phyloP scores from a whole-genome alignment of 352 stramenopile species.

The Pythium aquatile region DNA sequence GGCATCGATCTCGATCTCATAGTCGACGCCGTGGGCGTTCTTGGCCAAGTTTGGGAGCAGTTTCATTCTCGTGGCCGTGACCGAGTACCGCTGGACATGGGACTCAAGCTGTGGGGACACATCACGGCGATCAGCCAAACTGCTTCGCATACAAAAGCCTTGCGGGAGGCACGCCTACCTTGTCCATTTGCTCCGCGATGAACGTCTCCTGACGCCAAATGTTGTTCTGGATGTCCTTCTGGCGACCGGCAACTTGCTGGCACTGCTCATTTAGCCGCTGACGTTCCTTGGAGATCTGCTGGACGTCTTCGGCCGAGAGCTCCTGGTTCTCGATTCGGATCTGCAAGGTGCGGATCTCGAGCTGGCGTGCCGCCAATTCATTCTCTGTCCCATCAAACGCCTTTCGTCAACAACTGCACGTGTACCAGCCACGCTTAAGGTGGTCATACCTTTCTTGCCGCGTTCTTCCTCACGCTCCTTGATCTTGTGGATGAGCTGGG shows the following conservation, averaged over 20 bases:
- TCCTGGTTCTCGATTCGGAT: constrained; percentile 79
- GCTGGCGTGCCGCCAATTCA: constrained; percentile 41
- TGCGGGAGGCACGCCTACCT: constrained; percentile 32
- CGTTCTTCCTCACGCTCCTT: constrained; percentile 74
- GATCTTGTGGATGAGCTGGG: constrained; percentile 85
- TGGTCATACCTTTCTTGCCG: constrained; percentile 67
- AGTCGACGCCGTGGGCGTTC: constrained; percentile 77
- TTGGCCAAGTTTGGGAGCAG: constrained; percentile 84
- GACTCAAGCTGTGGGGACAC: constrained; percentile 40
- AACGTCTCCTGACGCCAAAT: constrained; percentile 70
- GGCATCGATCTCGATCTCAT: constrained; percentile 65
- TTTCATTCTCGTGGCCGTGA: constrained; percentile 76
- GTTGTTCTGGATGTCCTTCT: constrained; percentile 54
- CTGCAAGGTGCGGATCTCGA: constrained; percentile 61
- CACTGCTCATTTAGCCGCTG: constrained; percentile 72
- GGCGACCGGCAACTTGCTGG: constrained; percentile 56
- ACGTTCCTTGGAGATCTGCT: constrained; percentile 70
- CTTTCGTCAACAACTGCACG: too few relatives aligned
- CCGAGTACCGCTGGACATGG: constrained; percentile 80
- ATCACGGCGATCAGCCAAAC: neutral
- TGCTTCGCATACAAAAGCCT: neutral
- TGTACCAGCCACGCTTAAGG: too few relatives aligned
- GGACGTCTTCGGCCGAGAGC: constrained; percentile 71
- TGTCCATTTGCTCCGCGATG: constrained; percentile 63
- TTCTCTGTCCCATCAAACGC: constrained; percentile 33